Evolutionary conservation across 805 yeast genomes (phyloP).

Genomic region (Kregervanrija fluxuum): DNA sequence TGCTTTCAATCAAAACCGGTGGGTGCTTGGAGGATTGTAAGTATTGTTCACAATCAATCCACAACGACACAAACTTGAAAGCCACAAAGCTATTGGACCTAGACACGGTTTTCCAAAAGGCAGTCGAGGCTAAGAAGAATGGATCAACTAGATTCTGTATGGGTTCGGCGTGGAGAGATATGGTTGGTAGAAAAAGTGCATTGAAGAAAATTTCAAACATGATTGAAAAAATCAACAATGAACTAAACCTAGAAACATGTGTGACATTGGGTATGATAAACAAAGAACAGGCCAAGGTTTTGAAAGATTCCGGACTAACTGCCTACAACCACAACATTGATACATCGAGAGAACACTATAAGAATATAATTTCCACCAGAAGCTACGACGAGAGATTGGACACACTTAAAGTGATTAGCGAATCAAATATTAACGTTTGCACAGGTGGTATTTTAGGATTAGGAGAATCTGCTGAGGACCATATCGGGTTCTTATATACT

Average conservation of each 20-base stretch:
- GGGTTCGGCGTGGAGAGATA: constrained; percentile 88
- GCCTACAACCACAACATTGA: constrained; percentile 80
- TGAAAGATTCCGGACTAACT: constrained; percentile 66
- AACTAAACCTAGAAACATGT: constrained; percentile 67
- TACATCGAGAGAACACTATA: constrained; percentile 71
- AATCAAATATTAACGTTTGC: constrained; percentile 57
- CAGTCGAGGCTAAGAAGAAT: constrained; percentile 55
- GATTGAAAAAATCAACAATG: constrained; percentile 52
- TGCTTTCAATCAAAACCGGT: constrained; percentile 69
- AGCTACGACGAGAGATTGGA: constrained; percentile 62
- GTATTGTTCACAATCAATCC: constrained; percentile 70
- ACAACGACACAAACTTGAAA: constrained; percentile 63
- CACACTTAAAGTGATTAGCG: constrained; percentile 58
- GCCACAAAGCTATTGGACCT: constrained; percentile 57
- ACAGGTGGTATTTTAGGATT: constrained; percentile 77
- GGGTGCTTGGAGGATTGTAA: constrained; percentile 81
- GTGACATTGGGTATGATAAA: constrained; percentile 77
- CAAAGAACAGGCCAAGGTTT: constrained; percentile 49
- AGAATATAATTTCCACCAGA: constrained; percentile 65
- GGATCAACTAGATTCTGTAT: constrained; percentile 76
- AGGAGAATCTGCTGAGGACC: constrained; percentile 70
- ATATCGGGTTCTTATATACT: constrained; percentile 58
- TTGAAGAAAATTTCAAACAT: constrained; percentile 54
- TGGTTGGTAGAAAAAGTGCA: constrained; percentile 69
- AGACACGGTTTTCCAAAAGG: constrained; percentile 58